A percentile compares a stretch with the other conserved stretches of the same genome.
These are phyloP conservation scores for Nakaseomyces glabratus DNA, from an alignment of 1,139 yeast genomes.

Conservation along the genomic window DNA sequence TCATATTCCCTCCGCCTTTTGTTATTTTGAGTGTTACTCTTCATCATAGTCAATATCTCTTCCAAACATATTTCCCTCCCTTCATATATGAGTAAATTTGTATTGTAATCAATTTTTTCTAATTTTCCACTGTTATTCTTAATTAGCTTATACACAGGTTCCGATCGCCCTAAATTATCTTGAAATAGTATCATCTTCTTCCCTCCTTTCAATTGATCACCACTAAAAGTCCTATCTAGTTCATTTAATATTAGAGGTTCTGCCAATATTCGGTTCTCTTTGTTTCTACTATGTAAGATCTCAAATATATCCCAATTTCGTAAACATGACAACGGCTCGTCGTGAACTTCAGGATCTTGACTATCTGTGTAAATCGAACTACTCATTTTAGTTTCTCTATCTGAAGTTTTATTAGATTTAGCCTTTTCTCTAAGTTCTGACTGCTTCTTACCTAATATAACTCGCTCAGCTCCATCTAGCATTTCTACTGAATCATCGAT, in stretches of 20 bases:
- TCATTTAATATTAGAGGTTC: constrained; percentile 43
- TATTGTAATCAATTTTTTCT: constrained; percentile 56
- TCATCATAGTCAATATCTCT: constrained; percentile 49
- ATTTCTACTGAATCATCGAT: constrained; percentile 39
- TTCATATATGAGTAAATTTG: constrained; percentile 44
- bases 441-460: constrained; percentile 1
- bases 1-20: no score
- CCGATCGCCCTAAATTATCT: constrained; percentile 32
- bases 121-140: constrained; percentile 49
- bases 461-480: constrained; percentile 10
- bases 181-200: constrained; percentile 39
- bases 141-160: constrained; percentile 40
- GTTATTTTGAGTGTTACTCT: no score
- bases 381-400: not conserved
- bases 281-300: constrained; percentile 42
- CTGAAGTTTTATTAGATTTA: no score
- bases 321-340: not conserved
- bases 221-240: not conserved
- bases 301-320: constrained; percentile 44
- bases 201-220: constrained; percentile 9
- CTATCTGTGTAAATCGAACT: not conserved
- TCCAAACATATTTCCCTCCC: constrained; percentile 51
- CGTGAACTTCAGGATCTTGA: not conserved
- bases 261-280: constrained; percentile 56
- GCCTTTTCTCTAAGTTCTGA: not conserved